Percentiles rank a stretch among this genome's conserved stretches.
Evolutionary conservation across 148 eudicot genomes (phyloP).

Genomic region (Amaranthus cruentus): DNA sequence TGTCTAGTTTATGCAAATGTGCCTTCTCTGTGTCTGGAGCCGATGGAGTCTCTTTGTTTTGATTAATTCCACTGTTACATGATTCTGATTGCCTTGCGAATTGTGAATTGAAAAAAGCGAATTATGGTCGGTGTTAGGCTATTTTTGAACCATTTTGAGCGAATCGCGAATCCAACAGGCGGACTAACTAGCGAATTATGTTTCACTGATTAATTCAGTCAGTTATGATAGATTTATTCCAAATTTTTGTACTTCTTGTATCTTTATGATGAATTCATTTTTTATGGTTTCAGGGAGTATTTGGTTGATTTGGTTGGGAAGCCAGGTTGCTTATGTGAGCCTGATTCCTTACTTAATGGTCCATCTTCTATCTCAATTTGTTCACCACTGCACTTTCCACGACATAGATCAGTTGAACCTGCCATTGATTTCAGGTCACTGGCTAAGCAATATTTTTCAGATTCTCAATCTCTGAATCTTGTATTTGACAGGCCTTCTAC

Average conservation of each 20-base stretch:
- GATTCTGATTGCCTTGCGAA: no score
- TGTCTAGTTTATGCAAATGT: neutral
- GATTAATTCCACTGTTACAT: no score
- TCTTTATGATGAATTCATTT: conserved; percentile 5
- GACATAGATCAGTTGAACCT: conserved; percentile 70
- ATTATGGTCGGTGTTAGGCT: no score
- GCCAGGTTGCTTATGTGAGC: conserved; percentile 81
- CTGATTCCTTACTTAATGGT: conserved; percentile 88
- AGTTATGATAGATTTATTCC: neutral
- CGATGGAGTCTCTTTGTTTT: neutral
- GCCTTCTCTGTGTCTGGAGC: neutral
- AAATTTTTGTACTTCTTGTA: neutral
- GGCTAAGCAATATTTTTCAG: conserved; percentile 76
- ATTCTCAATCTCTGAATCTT: conserved; percentile 64
- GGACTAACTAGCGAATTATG: no score
- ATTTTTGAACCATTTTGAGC: no score
- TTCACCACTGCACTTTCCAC: conserved; percentile 84
- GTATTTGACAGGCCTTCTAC: conserved; percentile 61
- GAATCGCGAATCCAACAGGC: no score
- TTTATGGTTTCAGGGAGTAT: conserved; percentile 65
- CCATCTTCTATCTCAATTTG: conserved; percentile 87
- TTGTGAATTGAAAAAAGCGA: no score
- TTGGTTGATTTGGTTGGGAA: conserved; percentile 77
- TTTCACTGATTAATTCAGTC: no score
- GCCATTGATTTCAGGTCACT: conserved; percentile 72